Base-by-base conservation (phyloP, 257 asterid species). In the Gentiana straminea region DNA sequence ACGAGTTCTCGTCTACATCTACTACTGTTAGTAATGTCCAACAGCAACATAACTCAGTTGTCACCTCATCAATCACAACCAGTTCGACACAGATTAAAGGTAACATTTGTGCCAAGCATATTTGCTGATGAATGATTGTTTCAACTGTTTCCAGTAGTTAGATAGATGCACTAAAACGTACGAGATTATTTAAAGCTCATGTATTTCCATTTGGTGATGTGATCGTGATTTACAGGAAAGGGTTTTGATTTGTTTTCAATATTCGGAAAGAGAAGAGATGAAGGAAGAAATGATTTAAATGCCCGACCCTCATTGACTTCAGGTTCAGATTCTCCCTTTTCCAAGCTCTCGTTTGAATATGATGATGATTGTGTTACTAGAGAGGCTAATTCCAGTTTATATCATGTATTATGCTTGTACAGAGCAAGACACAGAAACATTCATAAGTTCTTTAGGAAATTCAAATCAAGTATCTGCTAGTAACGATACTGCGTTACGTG, bases 241-340 rank as follows among this genome's bases (percentile, higher is more conserved):
- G 52, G 53, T 36, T 70, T 67, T 53, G 64, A 60, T 39, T 65
- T 46, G 44, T 53, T 37, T 52, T 33, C 69, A 64, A 50, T 66
- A 39, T 61, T 64, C 7, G 59, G 68, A 43, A 61, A 55, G 38
- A 38, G 55, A 49, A 43, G 38, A 56, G 47, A 35, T 10, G 10
- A 41, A 0, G 38, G 7, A n/a, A 43, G 38, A 56, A 41, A 33
- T 10, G 10, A 41, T 0, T 33, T 4, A 10, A 37, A 33, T 35
- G 33, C 36, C 24, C 24, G 24, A 24, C 24, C 24, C 24, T 24
- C 24, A 0, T 1, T 1, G 24, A 24, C 24, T 24, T 24, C 24
- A 24, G 24, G 24, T 24, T 24, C 24, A 24, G 24, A 24, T 24
- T 24, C 24, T 24, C 0, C 24, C 24, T 24, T 24, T 24, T 24